These are phyloP conservation scores for Mesostigma viride DNA, from an alignment of 139 green algal genomes.

Conservation along the genomic window DNA sequence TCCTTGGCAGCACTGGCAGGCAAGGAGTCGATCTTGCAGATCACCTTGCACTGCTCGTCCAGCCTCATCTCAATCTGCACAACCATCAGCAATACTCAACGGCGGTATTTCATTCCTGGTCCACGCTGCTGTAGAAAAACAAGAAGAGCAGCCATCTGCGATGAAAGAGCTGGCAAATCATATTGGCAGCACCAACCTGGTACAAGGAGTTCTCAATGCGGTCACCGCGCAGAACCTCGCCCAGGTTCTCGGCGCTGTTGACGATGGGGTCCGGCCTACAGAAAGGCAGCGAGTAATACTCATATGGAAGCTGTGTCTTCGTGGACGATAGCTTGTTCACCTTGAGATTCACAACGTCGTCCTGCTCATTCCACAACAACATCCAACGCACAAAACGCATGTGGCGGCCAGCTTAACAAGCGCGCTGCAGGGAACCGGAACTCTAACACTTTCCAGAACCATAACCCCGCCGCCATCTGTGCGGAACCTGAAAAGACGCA, in stretches of 20 bases:
- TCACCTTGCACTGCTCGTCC: constrained; percentile 87
- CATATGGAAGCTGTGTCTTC: constrained; percentile 88
- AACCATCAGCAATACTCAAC: too few species aligned
- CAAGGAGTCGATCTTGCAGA: constrained; percentile 74
- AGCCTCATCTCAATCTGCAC: constrained; percentile 75
- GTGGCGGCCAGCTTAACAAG: too few species aligned
- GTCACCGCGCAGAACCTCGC: constrained; percentile 93
- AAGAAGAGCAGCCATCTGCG: too few species aligned
- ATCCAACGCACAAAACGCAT: not conserved
- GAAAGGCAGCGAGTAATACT: constrained; percentile 96
- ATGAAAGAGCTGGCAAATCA: too few species aligned
- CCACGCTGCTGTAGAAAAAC: too few species aligned
- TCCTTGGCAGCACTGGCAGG: constrained; percentile 55
- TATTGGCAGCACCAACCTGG: constrained; percentile 15
- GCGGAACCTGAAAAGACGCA: not conserved
- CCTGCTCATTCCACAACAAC: constrained; percentile 38
- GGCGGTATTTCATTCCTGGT: too few species aligned
- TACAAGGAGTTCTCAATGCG: constrained; percentile 96
- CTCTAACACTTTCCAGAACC: not conserved
- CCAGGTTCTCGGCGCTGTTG: constrained; percentile 84
- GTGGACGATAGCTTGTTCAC: constrained; percentile 92
- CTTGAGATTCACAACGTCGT: constrained; percentile 75
- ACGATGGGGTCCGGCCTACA: constrained; percentile 83
- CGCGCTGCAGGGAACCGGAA: not conserved
- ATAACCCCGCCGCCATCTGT: too few species aligned